phyloP scores from a whole-genome alignment of 1,284 basidiomycete genomes.

The Moesziomyces globuligerus region DNA sequence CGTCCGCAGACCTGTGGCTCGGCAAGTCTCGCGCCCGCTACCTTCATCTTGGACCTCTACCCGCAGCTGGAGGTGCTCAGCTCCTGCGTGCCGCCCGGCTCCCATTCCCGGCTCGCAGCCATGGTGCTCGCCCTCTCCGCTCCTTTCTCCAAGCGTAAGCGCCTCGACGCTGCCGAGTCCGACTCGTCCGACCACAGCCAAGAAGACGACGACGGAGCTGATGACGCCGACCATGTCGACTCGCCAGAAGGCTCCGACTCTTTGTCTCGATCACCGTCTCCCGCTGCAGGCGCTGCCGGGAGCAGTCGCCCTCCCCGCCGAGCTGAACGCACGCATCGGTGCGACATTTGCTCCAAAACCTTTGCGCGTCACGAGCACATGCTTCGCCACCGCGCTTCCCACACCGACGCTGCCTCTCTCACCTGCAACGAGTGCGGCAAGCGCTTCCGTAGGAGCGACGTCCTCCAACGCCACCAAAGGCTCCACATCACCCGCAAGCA shows the following conservation, averaged over 20 bases:
- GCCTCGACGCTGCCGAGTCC: not conserved
- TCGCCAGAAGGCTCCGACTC: not conserved
- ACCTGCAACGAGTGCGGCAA: constrained; percentile 16
- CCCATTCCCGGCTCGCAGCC: no score
- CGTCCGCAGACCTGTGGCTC: no score
- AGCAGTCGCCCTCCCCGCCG: not conserved
- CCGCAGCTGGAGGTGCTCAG: no score
- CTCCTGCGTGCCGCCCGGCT: no score
- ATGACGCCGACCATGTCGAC: constrained; percentile 1
- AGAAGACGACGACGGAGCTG: not conserved
- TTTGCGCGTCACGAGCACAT: constrained; percentile 28
- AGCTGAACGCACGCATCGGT: constrained; percentile 9
- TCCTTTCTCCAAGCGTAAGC: not conserved
- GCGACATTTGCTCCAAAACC: constrained; percentile 15
- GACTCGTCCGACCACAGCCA: not conserved
- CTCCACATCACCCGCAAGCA: constrained; percentile 7
- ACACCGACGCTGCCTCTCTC: constrained; percentile 12
- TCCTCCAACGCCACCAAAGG: constrained; percentile 18
- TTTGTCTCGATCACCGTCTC: not conserved
- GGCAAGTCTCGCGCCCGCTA: no score
- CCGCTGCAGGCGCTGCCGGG: not conserved
- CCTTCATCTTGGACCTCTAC: no score
- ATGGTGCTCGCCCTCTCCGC: not conserved
- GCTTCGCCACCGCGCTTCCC: constrained; percentile 23
- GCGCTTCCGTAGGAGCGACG: constrained; percentile 18